Conservation (phyloP, 257 asterid species). For the Forsythia suspensa region DNA sequence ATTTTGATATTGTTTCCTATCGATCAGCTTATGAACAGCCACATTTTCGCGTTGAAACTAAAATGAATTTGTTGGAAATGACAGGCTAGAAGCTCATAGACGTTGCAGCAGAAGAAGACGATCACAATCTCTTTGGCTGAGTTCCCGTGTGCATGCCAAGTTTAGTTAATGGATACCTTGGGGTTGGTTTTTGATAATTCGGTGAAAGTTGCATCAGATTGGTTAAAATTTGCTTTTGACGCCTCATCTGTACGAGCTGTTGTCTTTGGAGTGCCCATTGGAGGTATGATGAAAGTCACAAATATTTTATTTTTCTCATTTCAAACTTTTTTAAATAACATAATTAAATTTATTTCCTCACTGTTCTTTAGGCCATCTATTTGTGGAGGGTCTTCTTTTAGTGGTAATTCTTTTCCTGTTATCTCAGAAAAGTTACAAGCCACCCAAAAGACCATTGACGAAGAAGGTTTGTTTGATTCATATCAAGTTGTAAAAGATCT, state of each 20-base stretch:
- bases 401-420: constrained; percentile 82
- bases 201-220: constrained; percentile 62
- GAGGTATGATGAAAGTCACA: constrained; percentile 46
- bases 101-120: neutral
- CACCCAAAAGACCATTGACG: constrained; percentile 95
- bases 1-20: neutral
- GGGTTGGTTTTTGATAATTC: constrained; percentile 43
- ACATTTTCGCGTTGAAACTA: neutral
- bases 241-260: constrained; percentile 83
- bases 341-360: neutral
- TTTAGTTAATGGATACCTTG: constrained; percentile 40
- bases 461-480: constrained; percentile 53
- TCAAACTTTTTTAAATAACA: neutral
- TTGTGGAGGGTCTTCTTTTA: constrained; percentile 88
- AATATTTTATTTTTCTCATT: neutral
- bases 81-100: neutral
- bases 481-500: constrained; percentile 4
- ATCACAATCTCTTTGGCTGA: neutral
- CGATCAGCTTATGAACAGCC: neutral
- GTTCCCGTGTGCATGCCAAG: constrained; percentile 16
- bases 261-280: constrained; percentile 87
- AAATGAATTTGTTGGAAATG: neutral
- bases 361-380: constrained; percentile 68
- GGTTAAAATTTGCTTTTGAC: constrained; percentile 61
- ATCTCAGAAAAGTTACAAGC: constrained; percentile 89